Base-by-base conservation (phyloP, 768 basidiomycete genomes). In the Xerocomus brunneocitrinus region DNA sequence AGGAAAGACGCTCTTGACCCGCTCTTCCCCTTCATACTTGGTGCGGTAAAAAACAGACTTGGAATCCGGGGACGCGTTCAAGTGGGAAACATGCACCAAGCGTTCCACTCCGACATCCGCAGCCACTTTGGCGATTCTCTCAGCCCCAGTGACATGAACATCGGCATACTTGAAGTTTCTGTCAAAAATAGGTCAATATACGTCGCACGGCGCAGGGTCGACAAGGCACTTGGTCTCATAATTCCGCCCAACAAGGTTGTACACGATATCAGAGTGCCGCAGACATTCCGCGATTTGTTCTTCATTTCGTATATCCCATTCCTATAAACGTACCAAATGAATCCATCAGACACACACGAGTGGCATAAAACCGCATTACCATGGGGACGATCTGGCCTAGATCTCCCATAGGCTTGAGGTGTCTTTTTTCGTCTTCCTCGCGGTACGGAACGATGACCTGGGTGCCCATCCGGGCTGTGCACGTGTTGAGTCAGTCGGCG, bases 371-470 rank as follows among this genome's bases (percentile, higher is more conserved):
- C 32, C 3, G 68, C 75, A 65, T 60, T 65, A 95, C 95, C 88
- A 98, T 83, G 62, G 90, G 84, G 52, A 98, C 89, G 58, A 99
- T 88, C 75, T 95, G 94, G 8, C 97, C 97, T 50, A 98, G 77
- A 75, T 99, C 97, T 40, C 95, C 97, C 85, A 89, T 95, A 12
- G 89, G 89, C 72, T 87, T 88, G 65, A 99, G 75, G 64, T 89
- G 82, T 55, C 95, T 79, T 62, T 87, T 91, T 67, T 93, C 89
- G 66, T 98, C 93, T 66, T 92, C 90, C 59, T 98, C 93, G 41
- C 97, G 83, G 75, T 95, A 98, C 7, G 95, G 95, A 47, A 97
- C 79, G 66, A 98, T 80, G 55, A 98, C 94, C 66, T 95, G 93
- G 5, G 91, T 93, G 16, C 95, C 95, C 67, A 82, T 76, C 73